Evolutionary conservation across 108 stramenopile genomes (phyloP).

Genomic region (Asterionellopsis glacialis): DNA sequence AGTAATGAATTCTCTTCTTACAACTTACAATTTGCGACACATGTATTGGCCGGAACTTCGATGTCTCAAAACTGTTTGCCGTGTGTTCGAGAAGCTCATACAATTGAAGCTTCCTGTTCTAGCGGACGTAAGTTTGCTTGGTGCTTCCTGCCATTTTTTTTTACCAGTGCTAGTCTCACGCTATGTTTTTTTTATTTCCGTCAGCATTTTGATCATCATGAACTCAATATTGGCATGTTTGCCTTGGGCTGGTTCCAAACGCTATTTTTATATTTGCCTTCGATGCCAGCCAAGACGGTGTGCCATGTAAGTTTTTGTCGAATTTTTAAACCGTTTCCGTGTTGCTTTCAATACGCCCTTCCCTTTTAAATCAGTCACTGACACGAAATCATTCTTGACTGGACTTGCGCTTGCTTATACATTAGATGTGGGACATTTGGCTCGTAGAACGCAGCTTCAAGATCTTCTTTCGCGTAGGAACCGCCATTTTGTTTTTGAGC

Average conservation of each 20-base stretch:
- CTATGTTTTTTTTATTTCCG: too few relatives aligned
- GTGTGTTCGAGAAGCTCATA: constrained; percentile 79
- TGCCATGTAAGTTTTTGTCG: too few relatives aligned
- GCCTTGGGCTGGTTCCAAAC: constrained; percentile 92
- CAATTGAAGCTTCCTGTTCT: constrained; percentile 82
- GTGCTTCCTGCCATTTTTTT: too few relatives aligned
- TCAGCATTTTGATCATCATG: constrained; percentile 84
- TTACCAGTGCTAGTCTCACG: too few relatives aligned
- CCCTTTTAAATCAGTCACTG: too few relatives aligned
- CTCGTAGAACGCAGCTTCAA: constrained; percentile 87
- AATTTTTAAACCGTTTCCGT: too few relatives aligned
- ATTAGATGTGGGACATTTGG: constrained; percentile 95
- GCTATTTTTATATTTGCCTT: constrained; percentile 84
- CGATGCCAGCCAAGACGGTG: constrained; percentile 86
- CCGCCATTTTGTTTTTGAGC: constrained; percentile 83
- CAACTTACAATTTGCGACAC: constrained; percentile 74
- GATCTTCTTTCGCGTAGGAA: constrained; percentile 87
- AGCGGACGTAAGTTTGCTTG: constrained; percentile 32
- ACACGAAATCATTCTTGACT: too few relatives aligned
- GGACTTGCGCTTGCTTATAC: too few relatives aligned
- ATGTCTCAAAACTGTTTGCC: constrained; percentile 80
- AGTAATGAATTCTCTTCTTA: constrained; percentile 80
- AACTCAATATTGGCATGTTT: constrained; percentile 83
- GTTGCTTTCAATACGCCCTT: too few relatives aligned
- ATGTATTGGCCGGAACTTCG: constrained; percentile 88